phyloP scores from a whole-genome alignment of 2,329 filamentous ascomycete species.

The Colletotrichum tabaci region DNA sequence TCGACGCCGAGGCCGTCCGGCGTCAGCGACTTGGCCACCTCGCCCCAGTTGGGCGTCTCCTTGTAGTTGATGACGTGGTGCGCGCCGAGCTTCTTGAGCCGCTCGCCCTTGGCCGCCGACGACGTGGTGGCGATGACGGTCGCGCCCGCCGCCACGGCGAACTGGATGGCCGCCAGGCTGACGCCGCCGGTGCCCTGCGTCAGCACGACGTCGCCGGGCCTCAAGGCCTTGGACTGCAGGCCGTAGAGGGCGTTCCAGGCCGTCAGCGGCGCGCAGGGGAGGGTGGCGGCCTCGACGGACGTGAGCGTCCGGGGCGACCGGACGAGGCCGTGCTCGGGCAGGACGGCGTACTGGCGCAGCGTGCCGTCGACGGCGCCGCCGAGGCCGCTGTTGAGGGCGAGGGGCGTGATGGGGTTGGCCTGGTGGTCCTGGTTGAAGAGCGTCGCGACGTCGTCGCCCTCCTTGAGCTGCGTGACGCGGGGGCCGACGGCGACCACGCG shows the following conservation, averaged over 20 bases:
- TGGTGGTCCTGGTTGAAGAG: conserved; percentile 74
- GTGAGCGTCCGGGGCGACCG: conserved; percentile 70
- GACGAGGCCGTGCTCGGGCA: conserved; percentile 78
- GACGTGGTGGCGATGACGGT: conserved; percentile 65
- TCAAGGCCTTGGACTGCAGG: conserved; percentile 60
- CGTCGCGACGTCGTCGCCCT: conserved; percentile 70
- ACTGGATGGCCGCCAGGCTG: conserved; percentile 75
- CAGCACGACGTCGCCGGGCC: conserved; percentile 72
- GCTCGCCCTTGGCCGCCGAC: conserved; percentile 59
- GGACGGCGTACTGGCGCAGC: conserved; percentile 77
- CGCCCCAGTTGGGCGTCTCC: conserved; percentile 61
- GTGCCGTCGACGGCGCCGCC: conserved; percentile 79
- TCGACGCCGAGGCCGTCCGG: conserved; percentile 61
- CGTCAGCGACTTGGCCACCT: conserved; percentile 59
- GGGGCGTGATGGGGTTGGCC: conserved; percentile 56
- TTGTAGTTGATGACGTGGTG: conserved; percentile 67
- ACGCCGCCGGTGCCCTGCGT: conserved; percentile 82
- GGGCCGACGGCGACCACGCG: conserved; percentile 66
- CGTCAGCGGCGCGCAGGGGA: conserved; percentile 74
- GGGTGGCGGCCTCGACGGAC: conserved; percentile 68
- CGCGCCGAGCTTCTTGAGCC: conserved; percentile 62
- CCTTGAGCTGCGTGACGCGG: conserved; percentile 63
- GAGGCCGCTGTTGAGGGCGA: conserved; percentile 67
- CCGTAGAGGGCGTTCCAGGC: conserved; percentile 78
- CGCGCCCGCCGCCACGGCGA: conserved; percentile 65